Conservation (phyloP, 2,329 filamentous ascomycete genomes). For the Ascochyta clinopodiicola region DNA sequence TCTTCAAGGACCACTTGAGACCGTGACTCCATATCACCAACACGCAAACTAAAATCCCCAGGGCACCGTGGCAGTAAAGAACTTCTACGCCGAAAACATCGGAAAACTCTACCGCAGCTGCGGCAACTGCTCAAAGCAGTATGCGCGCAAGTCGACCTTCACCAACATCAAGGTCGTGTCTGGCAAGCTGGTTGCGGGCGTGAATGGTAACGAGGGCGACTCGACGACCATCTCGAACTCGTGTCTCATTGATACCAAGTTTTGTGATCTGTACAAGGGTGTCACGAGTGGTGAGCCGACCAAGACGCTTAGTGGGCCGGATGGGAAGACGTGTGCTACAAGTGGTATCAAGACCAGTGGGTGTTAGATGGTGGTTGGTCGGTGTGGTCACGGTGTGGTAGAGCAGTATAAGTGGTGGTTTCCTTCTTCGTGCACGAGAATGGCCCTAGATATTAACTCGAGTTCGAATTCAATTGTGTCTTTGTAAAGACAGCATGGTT, state of each 20-base stretch:
- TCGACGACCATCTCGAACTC: constrained; percentile 30
- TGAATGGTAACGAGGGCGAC: constrained; percentile 43
- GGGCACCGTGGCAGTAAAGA: constrained; percentile 40
- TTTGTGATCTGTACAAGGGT: constrained; percentile 41
- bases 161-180: constrained; percentile 31
- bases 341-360: constrained; percentile 34
- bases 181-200: constrained; percentile 32
- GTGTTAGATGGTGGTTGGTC: constrained; percentile 16
- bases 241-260: constrained; percentile 30
- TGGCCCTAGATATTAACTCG: too few species aligned
- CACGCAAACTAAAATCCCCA: neutral
- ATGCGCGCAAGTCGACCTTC: constrained; percentile 35
- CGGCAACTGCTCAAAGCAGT: constrained; percentile 39
- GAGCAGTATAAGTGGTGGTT: neutral
- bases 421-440: too few species aligned
- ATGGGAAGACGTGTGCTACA: constrained; percentile 38
- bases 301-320: constrained; percentile 35
- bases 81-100: constrained; percentile 38
- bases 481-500: neutral
- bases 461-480: too few species aligned
- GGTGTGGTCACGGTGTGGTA: too few species aligned
- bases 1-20: too few species aligned
- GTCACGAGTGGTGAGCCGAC: constrained; percentile 36
- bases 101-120: constrained; percentile 43
- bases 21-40: too few species aligned